Evolutionary conservation across 2,329 filamentous ascomycete species (phyloP).

Genomic region (Neonectria magnoliae): DNA sequence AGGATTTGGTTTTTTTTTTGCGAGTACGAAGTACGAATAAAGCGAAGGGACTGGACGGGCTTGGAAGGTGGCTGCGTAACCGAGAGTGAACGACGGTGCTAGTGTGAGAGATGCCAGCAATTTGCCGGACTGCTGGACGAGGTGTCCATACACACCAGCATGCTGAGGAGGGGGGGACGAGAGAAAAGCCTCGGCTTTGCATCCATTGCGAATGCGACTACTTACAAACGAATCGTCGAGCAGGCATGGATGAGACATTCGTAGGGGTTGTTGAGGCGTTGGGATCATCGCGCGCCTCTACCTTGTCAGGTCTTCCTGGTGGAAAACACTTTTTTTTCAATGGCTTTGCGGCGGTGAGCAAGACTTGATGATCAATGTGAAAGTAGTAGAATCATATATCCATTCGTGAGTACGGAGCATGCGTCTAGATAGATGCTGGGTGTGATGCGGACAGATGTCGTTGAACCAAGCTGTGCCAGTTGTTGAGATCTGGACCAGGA

Average conservation of each 20-base stretch:
- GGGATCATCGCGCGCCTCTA: background rate
- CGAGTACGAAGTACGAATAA: background rate
- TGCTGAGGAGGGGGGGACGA: too few relatives aligned
- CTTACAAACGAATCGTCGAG: background rate
- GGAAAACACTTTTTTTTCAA: background rate
- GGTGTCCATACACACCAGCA: too few relatives aligned
- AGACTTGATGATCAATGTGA: background rate
- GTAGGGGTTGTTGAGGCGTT: background rate
- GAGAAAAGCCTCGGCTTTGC: too few relatives aligned
- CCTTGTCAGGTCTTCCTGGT: background rate
- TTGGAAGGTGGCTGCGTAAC: background rate
- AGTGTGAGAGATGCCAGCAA: too few relatives aligned
- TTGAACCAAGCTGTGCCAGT: background rate
- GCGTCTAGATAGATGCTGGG: too few relatives aligned
- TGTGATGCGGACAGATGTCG: background rate
- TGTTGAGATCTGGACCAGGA: background rate
- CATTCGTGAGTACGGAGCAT: too few relatives aligned
- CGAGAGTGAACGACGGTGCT: too few relatives aligned
- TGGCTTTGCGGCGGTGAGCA: background rate
- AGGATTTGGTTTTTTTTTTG: background rate
- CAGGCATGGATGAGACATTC: background rate
- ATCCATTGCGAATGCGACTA: background rate
- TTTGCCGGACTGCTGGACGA: too few relatives aligned
- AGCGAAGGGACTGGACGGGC: background rate
- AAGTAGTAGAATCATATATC: too few relatives aligned